Percentiles rank a stretch among this genome's conserved stretches.
Evolutionary conservation across 306 rosid species (phyloP).

Genomic region (Trifolium fragiferum): DNA sequence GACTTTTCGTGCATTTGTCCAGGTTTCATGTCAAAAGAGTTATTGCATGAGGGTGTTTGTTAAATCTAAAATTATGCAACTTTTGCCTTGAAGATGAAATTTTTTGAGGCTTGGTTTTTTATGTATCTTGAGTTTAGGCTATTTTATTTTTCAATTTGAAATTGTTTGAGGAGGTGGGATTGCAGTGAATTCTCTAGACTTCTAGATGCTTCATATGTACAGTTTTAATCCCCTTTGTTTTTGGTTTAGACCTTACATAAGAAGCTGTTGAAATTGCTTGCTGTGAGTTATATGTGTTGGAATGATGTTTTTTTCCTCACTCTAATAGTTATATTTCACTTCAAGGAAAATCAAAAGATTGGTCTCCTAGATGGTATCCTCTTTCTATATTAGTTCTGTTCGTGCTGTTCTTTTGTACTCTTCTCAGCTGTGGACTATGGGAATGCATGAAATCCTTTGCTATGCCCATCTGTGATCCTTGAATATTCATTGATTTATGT

Average conservation of each 20-base stretch:
- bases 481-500: slow-evolving; percentile 1
- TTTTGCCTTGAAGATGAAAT: background rate
- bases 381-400: slow-evolving; percentile 8
- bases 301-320: slow-evolving; percentile 2
- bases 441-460: slow-evolving; percentile 3
- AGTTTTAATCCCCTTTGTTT: slow-evolving; percentile 15
- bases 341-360: slow-evolving; percentile 1
- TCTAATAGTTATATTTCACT: background rate
- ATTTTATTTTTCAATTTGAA: background rate
- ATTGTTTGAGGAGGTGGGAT: slow-evolving; percentile 1
- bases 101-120: slow-evolving; percentile 5
- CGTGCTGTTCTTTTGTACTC: slow-evolving; percentile 18
- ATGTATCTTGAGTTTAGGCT: background rate
- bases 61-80: slow-evolving; percentile 3
- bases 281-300: background rate
- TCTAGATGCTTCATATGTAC: slow-evolving; percentile 7
- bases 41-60: slow-evolving; percentile 2
- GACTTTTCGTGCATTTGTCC: slow-evolving; percentile 4
- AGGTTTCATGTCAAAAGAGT: background rate
- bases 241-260: background rate
- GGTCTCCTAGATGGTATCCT: slow-evolving; percentile 8
- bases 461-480: slow-evolving; percentile 29
- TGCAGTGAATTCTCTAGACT: background rate
- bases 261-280: slow-evolving; percentile 16
- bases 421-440: slow-evolving; percentile 7